A percentile compares a stretch with the other conserved stretches of the same genome.
phyloP scores from a whole-genome alignment of 2,329 filamentous ascomycete genomes.

The Fusarium sp. region DNA sequence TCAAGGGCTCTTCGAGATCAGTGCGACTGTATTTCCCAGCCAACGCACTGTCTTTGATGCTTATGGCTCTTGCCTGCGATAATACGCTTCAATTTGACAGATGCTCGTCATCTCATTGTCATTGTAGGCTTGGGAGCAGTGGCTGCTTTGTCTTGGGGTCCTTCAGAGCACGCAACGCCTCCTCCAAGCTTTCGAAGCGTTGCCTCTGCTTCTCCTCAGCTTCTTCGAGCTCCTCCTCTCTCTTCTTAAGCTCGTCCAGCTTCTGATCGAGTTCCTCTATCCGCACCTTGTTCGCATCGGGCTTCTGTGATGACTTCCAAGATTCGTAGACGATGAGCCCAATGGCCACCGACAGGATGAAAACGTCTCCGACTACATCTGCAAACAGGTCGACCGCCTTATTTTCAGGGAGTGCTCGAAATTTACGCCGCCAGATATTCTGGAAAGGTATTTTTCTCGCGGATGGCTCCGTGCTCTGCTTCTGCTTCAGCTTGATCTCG shows the following conservation, averaged over 20 bases:
- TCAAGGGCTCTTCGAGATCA: background rate
- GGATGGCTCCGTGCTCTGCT: constrained; percentile 45
- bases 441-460: constrained; percentile 50
- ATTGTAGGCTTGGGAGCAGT: constrained; percentile 56
- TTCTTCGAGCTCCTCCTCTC: constrained; percentile 62
- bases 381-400: constrained; percentile 77
- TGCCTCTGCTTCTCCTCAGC: constrained; percentile 58
- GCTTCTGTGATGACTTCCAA: constrained; percentile 68
- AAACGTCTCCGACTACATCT: constrained; percentile 72
- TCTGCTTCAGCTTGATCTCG: constrained; percentile 54
- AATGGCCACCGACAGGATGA: constrained; percentile 70
- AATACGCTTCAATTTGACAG: background rate
- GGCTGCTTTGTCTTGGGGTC: constrained; percentile 69
- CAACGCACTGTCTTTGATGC: background rate
- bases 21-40: background rate
- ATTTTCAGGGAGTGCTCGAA: constrained; percentile 70
- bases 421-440: constrained; percentile 72
- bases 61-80: background rate
- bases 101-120: background rate
- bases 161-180: constrained; percentile 61
- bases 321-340: constrained; percentile 72
- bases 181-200: constrained; percentile 65
- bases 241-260: constrained; percentile 62
- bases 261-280: constrained; percentile 62
- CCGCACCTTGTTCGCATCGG: constrained; percentile 66